phyloP scores from a whole-genome alignment of 78 protist genomes.

The Dictyostelium citrinum region DNA sequence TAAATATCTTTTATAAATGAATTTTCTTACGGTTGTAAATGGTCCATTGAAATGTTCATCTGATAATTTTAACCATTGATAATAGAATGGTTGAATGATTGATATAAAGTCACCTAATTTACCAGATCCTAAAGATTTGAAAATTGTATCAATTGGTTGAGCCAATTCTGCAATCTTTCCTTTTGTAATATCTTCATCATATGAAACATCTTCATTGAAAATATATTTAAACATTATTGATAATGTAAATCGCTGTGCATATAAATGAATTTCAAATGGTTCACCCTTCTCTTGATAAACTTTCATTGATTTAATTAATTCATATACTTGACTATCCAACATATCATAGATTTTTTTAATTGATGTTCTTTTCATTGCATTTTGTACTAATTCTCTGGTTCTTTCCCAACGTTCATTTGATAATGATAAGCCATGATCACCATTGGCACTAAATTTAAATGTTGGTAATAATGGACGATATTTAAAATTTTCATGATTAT shows the following conservation, averaged over 20 bases:
- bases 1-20: neutral
- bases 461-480: neutral
- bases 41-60: neutral
- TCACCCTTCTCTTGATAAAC: neutral
- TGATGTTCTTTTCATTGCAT: slow-evolving; percentile 11
- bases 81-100: neutral
- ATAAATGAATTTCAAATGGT: neutral
- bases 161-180: neutral
- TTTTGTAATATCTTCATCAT: neutral
- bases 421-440: neutral
- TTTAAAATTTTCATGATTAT: neutral
- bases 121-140: neutral
- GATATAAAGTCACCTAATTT: neutral
- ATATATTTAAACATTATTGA: neutral
- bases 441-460: neutral
- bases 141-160: neutral
- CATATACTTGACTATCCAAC: neutral
- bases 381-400: slow-evolving; percentile 4
- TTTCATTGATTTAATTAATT: neutral
- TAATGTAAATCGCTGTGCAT: neutral
- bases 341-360: neutral
- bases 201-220: neutral
- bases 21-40: neutral
- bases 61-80: neutral
- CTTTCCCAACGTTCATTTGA: neutral